Evolutionary conservation across 1,284 basidiomycete species (phyloP).

Genomic region (Boletellus deceptivus): DNA sequence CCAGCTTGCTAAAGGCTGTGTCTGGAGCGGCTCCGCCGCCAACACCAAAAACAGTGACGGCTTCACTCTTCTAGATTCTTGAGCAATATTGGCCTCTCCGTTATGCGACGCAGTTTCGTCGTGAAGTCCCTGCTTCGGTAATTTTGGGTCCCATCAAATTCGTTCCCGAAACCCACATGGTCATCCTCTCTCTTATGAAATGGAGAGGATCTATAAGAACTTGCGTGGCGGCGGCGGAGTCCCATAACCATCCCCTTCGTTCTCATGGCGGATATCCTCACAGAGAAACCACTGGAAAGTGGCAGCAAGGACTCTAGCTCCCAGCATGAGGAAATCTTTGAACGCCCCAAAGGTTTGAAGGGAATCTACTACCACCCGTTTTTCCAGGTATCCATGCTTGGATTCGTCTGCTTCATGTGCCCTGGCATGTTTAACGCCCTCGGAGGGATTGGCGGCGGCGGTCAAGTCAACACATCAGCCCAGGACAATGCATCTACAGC

Average conservation of each 20-base stretch:
- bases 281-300: constrained; percentile 21
- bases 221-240: neutral
- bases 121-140: neutral
- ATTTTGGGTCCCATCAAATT: constrained; percentile 3
- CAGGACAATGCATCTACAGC: constrained; percentile 66
- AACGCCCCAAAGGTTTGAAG: constrained; percentile 31
- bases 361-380: constrained; percentile 38
- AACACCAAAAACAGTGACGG: too few species aligned
- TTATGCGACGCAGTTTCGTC: too few species aligned
- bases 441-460: constrained; percentile 65
- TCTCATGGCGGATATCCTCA: constrained; percentile 17
- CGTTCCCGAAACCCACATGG: constrained; percentile 20
- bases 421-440: constrained; percentile 35
- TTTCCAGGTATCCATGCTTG: constrained; percentile 39
- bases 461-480: constrained; percentile 58
- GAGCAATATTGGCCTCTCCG: too few species aligned
- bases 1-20: too few species aligned
- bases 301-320: constrained; percentile 25
- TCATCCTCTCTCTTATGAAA: neutral
- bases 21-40: too few species aligned
- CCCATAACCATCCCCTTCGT: neutral
- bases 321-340: constrained; percentile 21
- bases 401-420: constrained; percentile 44
- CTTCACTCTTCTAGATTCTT: too few species aligned
- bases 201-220: constrained; percentile 16